Evolutionary conservation across 495 filamentous ascomycete genomes (phyloP).

Genomic region (Xylaria flabelliformis): DNA sequence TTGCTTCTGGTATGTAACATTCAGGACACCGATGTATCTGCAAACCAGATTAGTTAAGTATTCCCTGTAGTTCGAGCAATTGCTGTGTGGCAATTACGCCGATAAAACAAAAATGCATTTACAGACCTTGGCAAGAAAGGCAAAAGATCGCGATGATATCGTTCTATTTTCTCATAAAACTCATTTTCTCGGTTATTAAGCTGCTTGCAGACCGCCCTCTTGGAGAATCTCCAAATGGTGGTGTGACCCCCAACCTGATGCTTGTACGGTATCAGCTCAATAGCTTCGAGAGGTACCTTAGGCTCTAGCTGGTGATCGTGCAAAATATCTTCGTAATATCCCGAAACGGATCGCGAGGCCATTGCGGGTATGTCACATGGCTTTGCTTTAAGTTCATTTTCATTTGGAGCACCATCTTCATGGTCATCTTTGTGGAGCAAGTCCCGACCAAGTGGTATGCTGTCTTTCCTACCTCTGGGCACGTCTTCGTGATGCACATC

Average conservation of each 20-base stretch:
- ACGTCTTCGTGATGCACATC: constrained; percentile 39
- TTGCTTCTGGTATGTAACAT: constrained; percentile 93
- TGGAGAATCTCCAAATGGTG: constrained; percentile 93
- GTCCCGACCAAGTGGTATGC: constrained; percentile 36
- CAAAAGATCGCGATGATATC: constrained; percentile 84
- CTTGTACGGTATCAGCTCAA: constrained; percentile 94
- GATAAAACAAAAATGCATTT: constrained; percentile 24
- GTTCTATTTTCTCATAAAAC: constrained; percentile 96
- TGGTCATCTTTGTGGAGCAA: constrained; percentile 41
- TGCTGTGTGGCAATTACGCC: constrained; percentile 10
- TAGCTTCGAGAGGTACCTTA: constrained; percentile 79
- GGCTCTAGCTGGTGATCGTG: constrained; percentile 54
- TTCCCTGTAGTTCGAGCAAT: background rate
- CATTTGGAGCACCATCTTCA: constrained; percentile 49
- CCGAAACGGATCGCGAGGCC: constrained; percentile 44
- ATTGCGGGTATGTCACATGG: constrained; percentile 45
- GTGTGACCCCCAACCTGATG: constrained; percentile 98
- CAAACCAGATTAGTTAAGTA: constrained; percentile 29
- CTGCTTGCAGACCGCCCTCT: constrained; percentile 95
- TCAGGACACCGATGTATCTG: constrained; percentile 96
- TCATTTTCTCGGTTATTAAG: constrained; percentile 97
- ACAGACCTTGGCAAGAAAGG: constrained; percentile 90
- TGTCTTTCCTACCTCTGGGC: constrained; percentile 41
- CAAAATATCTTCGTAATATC: constrained; percentile 52
- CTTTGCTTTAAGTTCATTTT: constrained; percentile 38